A percentile compares a stretch with the other conserved stretches of the same genome.
These are phyloP conservation scores for Trichoderma citrinoviride DNA, from an alignment of 2,329 filamentous ascomycete genomes.

Conservation along the genomic window DNA sequence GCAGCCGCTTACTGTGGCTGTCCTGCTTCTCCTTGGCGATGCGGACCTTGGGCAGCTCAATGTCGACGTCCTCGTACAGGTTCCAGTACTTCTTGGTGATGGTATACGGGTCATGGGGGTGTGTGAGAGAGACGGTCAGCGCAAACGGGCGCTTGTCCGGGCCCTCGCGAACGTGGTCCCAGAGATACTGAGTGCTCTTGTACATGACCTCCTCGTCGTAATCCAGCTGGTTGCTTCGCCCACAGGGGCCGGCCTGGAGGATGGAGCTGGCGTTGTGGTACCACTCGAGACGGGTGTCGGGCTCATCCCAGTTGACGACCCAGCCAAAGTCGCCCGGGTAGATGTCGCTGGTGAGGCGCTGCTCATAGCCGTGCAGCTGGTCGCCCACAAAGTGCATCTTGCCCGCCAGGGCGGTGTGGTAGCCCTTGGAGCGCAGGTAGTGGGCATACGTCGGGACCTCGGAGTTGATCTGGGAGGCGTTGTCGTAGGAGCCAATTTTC, in stretches of 20 bases:
- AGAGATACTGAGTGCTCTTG: constrained; percentile 83
- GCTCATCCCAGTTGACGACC: constrained; percentile 94
- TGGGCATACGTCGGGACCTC: constrained; percentile 91
- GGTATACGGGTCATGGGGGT: constrained; percentile 92
- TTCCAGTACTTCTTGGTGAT: constrained; percentile 95
- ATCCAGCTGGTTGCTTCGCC: constrained; percentile 91
- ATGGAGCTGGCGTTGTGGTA: constrained; percentile 96
- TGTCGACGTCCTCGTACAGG: constrained; percentile 83
- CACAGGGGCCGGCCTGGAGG: constrained; percentile 81
- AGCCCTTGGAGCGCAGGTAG: constrained; percentile 79
- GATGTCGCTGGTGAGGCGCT: constrained; percentile 89
- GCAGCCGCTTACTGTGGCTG: constrained; percentile 78
- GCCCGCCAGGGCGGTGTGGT: constrained; percentile 85
- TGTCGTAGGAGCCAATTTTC: constrained; percentile 90
- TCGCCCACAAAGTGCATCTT: constrained; percentile 99
- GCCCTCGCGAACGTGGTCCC: constrained; percentile 83
- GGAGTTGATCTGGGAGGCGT: constrained; percentile 78
- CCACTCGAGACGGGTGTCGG: constrained; percentile 83
- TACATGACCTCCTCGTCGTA: constrained; percentile 97
- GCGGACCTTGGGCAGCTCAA: constrained; percentile 73
- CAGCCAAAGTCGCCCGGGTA: constrained; percentile 94
- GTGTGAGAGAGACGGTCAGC: constrained; percentile 86
- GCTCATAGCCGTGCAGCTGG: constrained; percentile 91
- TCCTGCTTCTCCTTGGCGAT: constrained; percentile 82
- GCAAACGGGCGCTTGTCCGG: constrained; percentile 74